Percentiles rank a stretch among this genome's conserved stretches.
These are phyloP conservation scores for Saccharomyces hybrid DNA, from an alignment of 1,139 yeast genomes.

Conservation along the genomic window DNA sequence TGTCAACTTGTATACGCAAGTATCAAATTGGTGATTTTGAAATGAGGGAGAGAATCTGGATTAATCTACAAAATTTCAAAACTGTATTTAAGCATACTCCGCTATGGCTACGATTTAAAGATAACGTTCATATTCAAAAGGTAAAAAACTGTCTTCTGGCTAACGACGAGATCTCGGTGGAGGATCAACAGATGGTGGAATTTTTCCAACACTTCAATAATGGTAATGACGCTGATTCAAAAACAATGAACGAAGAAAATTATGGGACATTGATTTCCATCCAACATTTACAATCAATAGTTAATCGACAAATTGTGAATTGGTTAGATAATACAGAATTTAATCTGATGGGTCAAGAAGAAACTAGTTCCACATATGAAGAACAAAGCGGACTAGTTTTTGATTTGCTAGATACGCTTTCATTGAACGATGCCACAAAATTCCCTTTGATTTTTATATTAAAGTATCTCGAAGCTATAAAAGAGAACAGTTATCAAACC, in stretches of 20 bases:
- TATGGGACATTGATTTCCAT: not conserved
- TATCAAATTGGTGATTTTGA: constrained; percentile 17
- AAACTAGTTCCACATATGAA: constrained; percentile 4
- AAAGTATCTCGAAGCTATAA: constrained; percentile 54
- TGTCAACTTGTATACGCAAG: constrained; percentile 12
- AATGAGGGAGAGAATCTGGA: constrained; percentile 16
- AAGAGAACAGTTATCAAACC: constrained; percentile 59
- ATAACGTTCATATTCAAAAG: not conserved
- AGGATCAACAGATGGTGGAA: constrained; percentile 3
- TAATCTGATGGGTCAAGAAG: constrained; percentile 14
- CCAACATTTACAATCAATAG: constrained; percentile 10
- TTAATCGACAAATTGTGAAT: constrained; percentile 8
- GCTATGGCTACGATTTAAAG: not conserved
- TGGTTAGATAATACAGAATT: constrained; percentile 2
- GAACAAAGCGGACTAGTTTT: not conserved
- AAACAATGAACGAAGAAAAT: not conserved
- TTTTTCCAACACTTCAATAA: constrained; percentile 3
- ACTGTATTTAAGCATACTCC: not conserved
- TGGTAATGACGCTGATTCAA: not conserved
- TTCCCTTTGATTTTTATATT: constrained; percentile 62
- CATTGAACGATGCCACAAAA: constrained; percentile 44
- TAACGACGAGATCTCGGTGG: not conserved
- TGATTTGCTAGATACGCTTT: constrained; percentile 39
- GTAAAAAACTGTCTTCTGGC: not conserved
- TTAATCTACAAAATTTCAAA: constrained; percentile 10